A percentile compares a stretch with the other conserved stretches of the same genome.
phyloP scores from a whole-genome alignment of 371 early-diverging fungal species.

The Capillidium heterosporum region DNA sequence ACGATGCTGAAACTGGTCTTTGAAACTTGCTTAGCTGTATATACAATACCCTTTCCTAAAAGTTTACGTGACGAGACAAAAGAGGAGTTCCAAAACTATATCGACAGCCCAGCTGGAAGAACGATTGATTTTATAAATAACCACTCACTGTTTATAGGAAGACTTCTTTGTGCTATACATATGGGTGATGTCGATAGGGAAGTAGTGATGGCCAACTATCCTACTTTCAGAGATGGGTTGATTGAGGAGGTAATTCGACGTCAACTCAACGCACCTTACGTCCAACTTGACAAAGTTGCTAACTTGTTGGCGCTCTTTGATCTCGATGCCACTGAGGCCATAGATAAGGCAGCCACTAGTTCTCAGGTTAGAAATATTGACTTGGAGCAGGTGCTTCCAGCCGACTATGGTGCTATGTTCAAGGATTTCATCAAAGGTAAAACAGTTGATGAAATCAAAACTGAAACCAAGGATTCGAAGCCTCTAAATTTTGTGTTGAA shows the following conservation, averaged over 20 bases:
- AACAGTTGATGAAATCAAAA: no score
- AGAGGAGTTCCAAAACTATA: conserved; percentile 12
- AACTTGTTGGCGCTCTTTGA: background rate
- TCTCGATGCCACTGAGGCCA: background rate
- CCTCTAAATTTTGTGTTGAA: no score
- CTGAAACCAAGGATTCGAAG: no score
- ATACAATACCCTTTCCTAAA: conserved; percentile 9
- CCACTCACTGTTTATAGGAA: conserved; percentile 15
- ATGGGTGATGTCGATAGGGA: conserved; percentile 12
- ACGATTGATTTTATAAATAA: conserved; percentile 18
- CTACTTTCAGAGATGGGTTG: background rate
- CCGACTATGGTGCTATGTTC: conserved; percentile 4
- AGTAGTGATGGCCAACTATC: conserved; percentile 11
- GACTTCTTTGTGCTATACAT: conserved; percentile 15
- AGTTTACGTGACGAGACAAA: conserved; percentile 14
- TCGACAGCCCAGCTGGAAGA: conserved; percentile 11
- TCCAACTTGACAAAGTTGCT: background rate
- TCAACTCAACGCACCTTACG: conserved; percentile 11
- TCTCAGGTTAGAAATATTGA: background rate
- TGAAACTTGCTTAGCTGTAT: conserved; percentile 19
- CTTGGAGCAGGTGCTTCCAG: conserved; percentile 5
- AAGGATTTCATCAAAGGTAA: conserved; percentile 4
- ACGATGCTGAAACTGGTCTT: conserved; percentile 15
- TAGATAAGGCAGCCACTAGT: background rate
- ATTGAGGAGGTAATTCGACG: conserved; percentile 18